Conservation (phyloP, 805 yeast genomes). For the Saccharomycopsis sp. region DNA sequence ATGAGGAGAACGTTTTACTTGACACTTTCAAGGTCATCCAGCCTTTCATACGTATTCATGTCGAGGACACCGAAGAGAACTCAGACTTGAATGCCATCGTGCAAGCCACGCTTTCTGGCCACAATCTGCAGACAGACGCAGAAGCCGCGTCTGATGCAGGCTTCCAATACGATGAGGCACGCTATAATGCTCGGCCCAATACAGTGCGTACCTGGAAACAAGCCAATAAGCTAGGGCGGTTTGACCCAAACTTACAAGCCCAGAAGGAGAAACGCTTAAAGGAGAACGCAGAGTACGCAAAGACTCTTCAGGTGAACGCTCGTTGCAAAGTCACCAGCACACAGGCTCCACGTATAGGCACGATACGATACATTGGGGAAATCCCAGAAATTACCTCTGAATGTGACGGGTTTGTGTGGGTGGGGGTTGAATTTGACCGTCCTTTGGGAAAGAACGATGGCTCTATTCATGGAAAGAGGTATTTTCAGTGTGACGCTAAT, state of each 20-base stretch:
- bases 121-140: constrained; percentile 12
- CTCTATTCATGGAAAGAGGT: constrained; percentile 47
- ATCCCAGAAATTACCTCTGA: constrained; percentile 49
- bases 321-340: constrained; percentile 42
- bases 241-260: constrained; percentile 45
- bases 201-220: constrained; percentile 77
- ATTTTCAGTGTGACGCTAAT: constrained; percentile 49
- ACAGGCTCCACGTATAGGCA: constrained; percentile 56
- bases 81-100: constrained; percentile 41
- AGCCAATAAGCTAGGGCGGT: constrained; percentile 62
- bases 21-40: constrained; percentile 28
- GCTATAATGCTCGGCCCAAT: constrained; percentile 34
- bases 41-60: constrained; percentile 46
- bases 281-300: constrained; percentile 29
- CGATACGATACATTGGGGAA: constrained; percentile 62
- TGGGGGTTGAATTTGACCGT: constrained; percentile 79
- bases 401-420: constrained; percentile 48
- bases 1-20: constrained; percentile 21
- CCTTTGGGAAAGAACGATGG: constrained; percentile 89
- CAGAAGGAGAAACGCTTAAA: constrained; percentile 20
- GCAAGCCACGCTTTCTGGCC: no score
- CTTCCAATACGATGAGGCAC: constrained; percentile 10
- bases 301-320: constrained; percentile 37
- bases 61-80: constrained; percentile 48
- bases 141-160: constrained; percentile 12